Evolutionary conservation across 495 filamentous ascomycete genomes (phyloP).

Genomic region (Cryomyces minteri): DNA sequence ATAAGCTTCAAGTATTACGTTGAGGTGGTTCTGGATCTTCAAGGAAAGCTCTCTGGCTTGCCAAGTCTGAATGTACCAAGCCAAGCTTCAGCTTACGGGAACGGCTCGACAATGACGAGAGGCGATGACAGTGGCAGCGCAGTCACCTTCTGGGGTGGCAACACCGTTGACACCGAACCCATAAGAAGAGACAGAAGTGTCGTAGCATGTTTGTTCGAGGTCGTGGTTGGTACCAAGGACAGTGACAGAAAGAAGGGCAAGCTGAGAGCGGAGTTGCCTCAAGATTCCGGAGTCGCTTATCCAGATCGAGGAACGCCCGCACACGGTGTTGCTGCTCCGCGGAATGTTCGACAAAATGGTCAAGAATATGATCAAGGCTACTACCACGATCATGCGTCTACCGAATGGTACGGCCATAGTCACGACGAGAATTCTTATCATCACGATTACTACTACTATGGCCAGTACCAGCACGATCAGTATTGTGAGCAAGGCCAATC

Average conservation of each 20-base stretch:
- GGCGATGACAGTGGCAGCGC: conserved; percentile 15
- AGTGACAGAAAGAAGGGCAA: conserved; percentile 43
- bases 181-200: conserved; percentile 79
- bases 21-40: conserved; percentile 80
- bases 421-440: conserved; percentile 22
- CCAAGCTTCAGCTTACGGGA: conserved; percentile 16
- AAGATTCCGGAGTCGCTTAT: not conserved
- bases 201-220: conserved; percentile 62
- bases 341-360: conserved; percentile 10
- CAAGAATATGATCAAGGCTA: conserved; percentile 9
- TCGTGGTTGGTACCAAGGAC: conserved; percentile 77
- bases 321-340: conserved; percentile 8
- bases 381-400: conserved; percentile 2
- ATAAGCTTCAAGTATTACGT: conserved; percentile 88
- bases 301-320: not conserved
- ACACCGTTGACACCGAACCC: conserved; percentile 76
- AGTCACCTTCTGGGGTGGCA: conserved; percentile 41
- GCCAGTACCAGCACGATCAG: conserved; percentile 7
- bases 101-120: not conserved
- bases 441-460: conserved; percentile 21
- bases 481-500: not conserved
- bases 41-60: conserved; percentile 60
- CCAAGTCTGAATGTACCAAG: conserved; percentile 37
- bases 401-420: conserved; percentile 16
- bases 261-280: conserved; percentile 12